Base-by-base conservation (phyloP, 1,284 basidiomycete species). In the Trichosporon sp. region DNA sequence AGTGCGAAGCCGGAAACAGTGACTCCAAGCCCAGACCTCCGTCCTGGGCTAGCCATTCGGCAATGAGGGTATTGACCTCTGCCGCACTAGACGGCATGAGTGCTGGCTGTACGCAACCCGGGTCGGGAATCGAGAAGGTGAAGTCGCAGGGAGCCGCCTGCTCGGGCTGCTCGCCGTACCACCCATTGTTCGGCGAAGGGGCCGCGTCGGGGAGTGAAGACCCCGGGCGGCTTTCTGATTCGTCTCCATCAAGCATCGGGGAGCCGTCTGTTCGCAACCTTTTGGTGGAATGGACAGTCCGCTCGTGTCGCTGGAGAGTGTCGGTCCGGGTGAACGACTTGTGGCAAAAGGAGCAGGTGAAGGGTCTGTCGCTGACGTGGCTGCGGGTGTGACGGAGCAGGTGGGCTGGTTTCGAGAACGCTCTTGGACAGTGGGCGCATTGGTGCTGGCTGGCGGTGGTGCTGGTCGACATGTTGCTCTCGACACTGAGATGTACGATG, bases 351-450 rank as follows among this genome's bases (percentile, higher is more conserved):
- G 42, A 27, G 64, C 69, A 70, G 27, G 7, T 11, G 25, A 68
- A 70, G 9, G 69, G 69, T 32, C 67, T 68, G 13, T 70, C 64
- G 21, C 65, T 42, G 6, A 25, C 51, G 51, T 70, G 69, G 21
- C 66, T 65, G 12, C 64, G 32, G 15, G 13, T n/a, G 31, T 70
- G 69, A 3, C 69, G 69, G 0, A 65, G 64, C 3, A 70, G 38
- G 51, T 70, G 69, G 1, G 69, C 69, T 0, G 69, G 64, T 35
- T 70, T 70, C 4, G 51, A 44, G 66, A 70, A 70, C 34, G 58
- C 66, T 9, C 64, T 64, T 2, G 66, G 66, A 27, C 69, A 70
- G 15, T 65, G 47, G 0, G 60, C 18, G 35, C 69, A 70, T 1
- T 21, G 29, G 31, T 66, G 42, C 18, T 29, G 12, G 65, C n/a